Evolutionary conservation across 495 filamentous ascomycete genomes (phyloP).

Genomic region (Apiosordaria backusii): DNA sequence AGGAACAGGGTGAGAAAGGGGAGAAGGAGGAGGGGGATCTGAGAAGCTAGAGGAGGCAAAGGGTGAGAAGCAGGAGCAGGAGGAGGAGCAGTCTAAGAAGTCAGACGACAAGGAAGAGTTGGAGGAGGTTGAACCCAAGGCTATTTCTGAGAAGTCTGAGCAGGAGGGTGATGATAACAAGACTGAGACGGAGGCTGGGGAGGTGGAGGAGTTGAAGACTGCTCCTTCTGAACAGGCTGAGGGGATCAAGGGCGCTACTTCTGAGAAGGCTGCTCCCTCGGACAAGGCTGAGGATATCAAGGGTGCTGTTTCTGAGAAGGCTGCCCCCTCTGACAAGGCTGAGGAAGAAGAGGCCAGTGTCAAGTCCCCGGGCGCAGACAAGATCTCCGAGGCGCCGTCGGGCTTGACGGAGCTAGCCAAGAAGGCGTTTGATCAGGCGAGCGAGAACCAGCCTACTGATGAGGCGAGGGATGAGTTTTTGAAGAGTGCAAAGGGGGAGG

Average conservation of each 20-base stretch:
- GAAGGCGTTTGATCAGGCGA: slow-evolving; percentile 27
- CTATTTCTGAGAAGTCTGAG: slow-evolving; percentile 2
- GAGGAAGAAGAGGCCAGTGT: background rate
- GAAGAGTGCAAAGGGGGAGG: slow-evolving; percentile 17
- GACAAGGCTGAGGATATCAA: slow-evolving; percentile 39
- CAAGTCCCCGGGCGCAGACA: background rate
- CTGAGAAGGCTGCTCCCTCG: background rate
- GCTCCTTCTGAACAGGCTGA: no score
- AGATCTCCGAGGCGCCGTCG: slow-evolving; percentile 8
- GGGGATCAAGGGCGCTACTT: no score
- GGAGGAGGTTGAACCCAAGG: slow-evolving; percentile 33
- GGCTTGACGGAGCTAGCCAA: slow-evolving; percentile 30
- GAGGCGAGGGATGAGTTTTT: slow-evolving; percentile 27
- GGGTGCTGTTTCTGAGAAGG: slow-evolving; percentile 34
- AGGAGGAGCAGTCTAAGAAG: slow-evolving; percentile 40
- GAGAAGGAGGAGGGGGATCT: no score
- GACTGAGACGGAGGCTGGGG: background rate
- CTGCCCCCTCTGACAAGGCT: background rate
- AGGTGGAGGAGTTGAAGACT: slow-evolving; percentile 2
- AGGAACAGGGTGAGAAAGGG: background rate
- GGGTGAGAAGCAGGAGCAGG: slow-evolving; percentile 11
- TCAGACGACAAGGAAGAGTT: no score
- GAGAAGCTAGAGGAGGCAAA: slow-evolving; percentile 11
- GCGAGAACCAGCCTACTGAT: slow-evolving; percentile 26
- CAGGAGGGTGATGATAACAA: slow-evolving; percentile 8